These are phyloP conservation scores for Candida suzukii DNA, from an alignment of 805 yeast species.

Conservation along the genomic window DNA sequence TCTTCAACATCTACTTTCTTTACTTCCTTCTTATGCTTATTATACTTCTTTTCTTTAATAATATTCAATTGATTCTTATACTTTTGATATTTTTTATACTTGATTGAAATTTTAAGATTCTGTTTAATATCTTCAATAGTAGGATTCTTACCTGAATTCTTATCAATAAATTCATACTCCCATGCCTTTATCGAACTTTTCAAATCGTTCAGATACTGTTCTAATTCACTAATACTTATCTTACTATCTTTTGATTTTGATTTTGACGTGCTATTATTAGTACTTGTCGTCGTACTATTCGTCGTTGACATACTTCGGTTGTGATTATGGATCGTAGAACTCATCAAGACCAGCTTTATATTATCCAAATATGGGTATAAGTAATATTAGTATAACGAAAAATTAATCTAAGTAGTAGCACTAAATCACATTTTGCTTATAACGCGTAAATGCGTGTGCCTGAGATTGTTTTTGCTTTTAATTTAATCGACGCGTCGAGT, in stretches of 20 bases:
- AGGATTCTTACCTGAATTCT: slow-evolving; percentile 36
- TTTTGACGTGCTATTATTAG: neutral
- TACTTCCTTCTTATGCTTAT: neutral
- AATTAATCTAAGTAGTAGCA: no score
- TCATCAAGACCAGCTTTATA: no score
- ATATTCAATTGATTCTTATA: slow-evolving; percentile 9
- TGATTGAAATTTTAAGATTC: slow-evolving; percentile 25
- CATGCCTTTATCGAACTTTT: slow-evolving; percentile 44
- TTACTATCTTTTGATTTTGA: neutral
- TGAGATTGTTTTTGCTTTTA: no score
- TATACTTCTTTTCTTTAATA: slow-evolving; percentile 10
- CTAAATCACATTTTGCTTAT: no score
- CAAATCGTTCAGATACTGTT: slow-evolving; percentile 15
- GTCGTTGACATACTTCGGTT: no score
- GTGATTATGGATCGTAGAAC: no score
- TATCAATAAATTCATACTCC: slow-evolving; percentile 39
- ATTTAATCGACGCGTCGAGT: no score
- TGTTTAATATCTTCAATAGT: slow-evolving; percentile 38
- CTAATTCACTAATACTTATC: slow-evolving; percentile 4
- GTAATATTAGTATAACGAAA: no score
- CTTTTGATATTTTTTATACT: slow-evolving; percentile 28
- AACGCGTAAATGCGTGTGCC: no score
- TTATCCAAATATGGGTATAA: no score
- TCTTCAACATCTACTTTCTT: neutral
- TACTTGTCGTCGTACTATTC: no score